Conservation (phyloP, 148 eudicot genomes). For the Persicaria maculosa region DNA sequence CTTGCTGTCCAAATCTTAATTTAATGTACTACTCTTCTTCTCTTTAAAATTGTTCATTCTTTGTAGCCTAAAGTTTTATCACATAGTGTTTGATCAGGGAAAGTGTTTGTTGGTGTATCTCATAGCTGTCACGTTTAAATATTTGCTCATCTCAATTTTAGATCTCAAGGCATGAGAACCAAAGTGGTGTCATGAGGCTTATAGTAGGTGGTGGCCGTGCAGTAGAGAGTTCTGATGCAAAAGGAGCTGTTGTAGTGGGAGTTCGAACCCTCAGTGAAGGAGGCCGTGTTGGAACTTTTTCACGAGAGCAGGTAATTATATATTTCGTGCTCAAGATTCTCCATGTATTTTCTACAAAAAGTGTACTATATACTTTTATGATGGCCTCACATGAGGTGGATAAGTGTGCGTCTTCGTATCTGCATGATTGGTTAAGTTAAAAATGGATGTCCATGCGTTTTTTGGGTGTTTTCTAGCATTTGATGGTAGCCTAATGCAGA, state of each 20-base stretch:
- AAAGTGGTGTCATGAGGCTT: conserved; percentile 96
- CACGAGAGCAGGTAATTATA: conserved; percentile 80
- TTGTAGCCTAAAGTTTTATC: not conserved
- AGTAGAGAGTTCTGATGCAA: conserved; percentile 55
- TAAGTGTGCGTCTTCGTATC: not conserved
- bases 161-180: conserved; percentile 77
- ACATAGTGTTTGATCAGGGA: not conserved
- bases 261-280: conserved; percentile 99
- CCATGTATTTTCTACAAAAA: not conserved
- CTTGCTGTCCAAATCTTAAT: not conserved
- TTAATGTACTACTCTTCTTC: too few species aligned
- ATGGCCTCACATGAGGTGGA: not conserved
- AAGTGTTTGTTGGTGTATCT: not conserved
- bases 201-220: conserved; percentile 98
- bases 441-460: not conserved
- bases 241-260: conserved; percentile 92
- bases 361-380: not conserved
- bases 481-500: not conserved
- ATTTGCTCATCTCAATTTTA: conserved; percentile 18
- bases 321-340: not conserved
- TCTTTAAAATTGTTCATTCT: too few species aligned
- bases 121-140: not conserved
- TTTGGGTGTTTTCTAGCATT: not conserved
- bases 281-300: conserved; percentile 94
- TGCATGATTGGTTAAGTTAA: not conserved